phyloP scores from a whole-genome alignment of 306 rosid species.

The Medicago lupulina region DNA sequence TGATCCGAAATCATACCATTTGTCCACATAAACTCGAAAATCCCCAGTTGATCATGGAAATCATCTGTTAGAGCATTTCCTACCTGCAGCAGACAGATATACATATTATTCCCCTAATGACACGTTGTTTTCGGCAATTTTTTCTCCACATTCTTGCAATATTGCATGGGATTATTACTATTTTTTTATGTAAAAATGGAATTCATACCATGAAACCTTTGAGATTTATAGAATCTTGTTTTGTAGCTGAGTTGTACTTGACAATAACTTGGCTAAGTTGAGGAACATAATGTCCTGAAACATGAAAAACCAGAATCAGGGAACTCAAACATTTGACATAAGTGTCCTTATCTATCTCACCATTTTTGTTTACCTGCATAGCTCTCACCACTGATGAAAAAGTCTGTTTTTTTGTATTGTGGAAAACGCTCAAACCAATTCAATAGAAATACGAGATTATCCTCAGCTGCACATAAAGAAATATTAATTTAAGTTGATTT shows the following conservation, averaged over 20 bases:
- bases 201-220: conserved; percentile 83
- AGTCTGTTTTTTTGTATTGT: conserved; percentile 67
- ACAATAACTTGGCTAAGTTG: conserved; percentile 90
- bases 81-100: conserved; percentile 63
- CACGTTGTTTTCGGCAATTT: not conserved
- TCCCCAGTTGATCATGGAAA: conserved; percentile 76
- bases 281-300: conserved; percentile 94
- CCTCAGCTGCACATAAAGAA: conserved; percentile 62
- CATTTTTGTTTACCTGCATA: conserved; percentile 70
- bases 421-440: conserved; percentile 90
- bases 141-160: not conserved
- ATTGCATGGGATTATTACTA: not conserved
- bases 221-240: conserved; percentile 64
- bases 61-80: conserved; percentile 94
- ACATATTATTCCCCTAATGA: not conserved
- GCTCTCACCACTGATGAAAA: conserved; percentile 85
- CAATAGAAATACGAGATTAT: conserved; percentile 67
- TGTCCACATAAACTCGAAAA: conserved; percentile 86
- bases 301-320: not conserved
- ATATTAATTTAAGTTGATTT: not conserved
- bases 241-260: conserved; percentile 55
- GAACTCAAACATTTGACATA: conserved; percentile 13
- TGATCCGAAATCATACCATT: conserved; percentile 89
- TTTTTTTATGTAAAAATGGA: not conserved
- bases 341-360: conserved; percentile 10